Percentiles rank a stretch among this genome's conserved stretches.
phyloP scores from a whole-genome alignment of 768 basidiomycete genomes.

The Pseudohyphozyma bogoriensis region DNA sequence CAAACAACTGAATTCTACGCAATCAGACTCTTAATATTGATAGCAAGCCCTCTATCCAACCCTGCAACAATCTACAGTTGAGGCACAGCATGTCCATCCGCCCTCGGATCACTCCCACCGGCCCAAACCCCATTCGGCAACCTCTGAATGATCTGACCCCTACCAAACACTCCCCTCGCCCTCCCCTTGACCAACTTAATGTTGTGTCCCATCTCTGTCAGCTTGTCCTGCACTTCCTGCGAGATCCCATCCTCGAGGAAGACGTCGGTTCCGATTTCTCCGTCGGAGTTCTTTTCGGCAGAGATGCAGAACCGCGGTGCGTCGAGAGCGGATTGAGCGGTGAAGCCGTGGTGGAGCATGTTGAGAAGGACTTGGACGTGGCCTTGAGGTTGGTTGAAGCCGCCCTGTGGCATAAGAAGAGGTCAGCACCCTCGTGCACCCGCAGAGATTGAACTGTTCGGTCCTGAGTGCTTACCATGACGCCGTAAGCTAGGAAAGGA shows the following conservation, averaged over 20 bases:
- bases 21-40: too few species aligned
- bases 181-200: constrained; percentile 56
- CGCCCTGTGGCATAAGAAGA: too few species aligned
- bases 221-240: constrained; percentile 51
- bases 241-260: constrained; percentile 74
- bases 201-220: constrained; percentile 83
- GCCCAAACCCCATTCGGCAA: constrained; percentile 73
- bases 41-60: too few species aligned
- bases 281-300: constrained; percentile 48
- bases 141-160: constrained; percentile 78
- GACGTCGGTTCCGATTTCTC: constrained; percentile 69
- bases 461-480: too few species aligned
- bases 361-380: constrained; percentile 68
- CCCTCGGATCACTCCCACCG: constrained; percentile 66
- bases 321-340: constrained; percentile 80
- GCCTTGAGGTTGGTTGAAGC: constrained; percentile 65
- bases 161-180: constrained; percentile 51
- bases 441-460: too few species aligned
- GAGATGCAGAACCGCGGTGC: constrained; percentile 95
- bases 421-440: too few species aligned
- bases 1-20: too few species aligned
- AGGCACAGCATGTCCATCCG: constrained; percentile 27
- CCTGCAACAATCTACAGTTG: too few species aligned
- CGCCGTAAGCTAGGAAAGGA: background rate
- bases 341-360: constrained; percentile 60